These are phyloP conservation scores for Oryza officinalis DNA, from an alignment of 176 grass and related monocot species.

Conservation along the genomic window DNA sequence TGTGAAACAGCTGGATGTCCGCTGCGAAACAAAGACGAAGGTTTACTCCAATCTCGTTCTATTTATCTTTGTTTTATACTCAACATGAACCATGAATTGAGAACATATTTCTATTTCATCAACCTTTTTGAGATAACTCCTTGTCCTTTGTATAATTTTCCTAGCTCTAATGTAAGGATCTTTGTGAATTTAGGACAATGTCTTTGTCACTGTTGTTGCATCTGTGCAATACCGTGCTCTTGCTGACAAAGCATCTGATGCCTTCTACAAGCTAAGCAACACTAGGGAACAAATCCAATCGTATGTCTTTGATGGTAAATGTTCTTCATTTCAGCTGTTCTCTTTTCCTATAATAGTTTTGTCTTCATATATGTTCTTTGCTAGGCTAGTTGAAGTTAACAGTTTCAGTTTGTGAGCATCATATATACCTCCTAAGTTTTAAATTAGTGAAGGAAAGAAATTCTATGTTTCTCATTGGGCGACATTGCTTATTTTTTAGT, in stretches of 20 bases:
- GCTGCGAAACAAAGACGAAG: constrained; percentile 86
- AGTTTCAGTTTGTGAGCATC: not conserved
- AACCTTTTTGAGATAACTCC: not conserved
- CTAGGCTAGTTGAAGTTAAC: not conserved
- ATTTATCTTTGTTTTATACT: not conserved
- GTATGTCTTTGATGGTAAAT: constrained; percentile 85
- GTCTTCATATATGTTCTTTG: not conserved
- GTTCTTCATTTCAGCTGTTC: not conserved
- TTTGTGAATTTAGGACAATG: constrained; percentile 63
- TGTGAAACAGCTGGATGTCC: constrained; percentile 73
- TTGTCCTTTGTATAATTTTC: not conserved
- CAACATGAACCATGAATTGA: not conserved
- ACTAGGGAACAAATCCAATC: constrained; percentile 76
- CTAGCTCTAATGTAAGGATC: constrained; percentile 18
- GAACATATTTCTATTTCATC: not conserved
- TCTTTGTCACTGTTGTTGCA: constrained; percentile 91
- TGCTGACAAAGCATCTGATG: constrained; percentile 71
- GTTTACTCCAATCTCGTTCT: constrained; percentile 24
- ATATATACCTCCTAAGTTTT: not conserved
- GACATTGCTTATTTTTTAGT: constrained; percentile 38
- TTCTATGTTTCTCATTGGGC: not conserved
- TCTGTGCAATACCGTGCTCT: constrained; percentile 84
- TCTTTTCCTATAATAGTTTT: not conserved
- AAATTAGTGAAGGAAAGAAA: not conserved
- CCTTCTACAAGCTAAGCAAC: constrained; percentile 78